phyloP scores from a whole-genome alignment of 2,329 filamentous ascomycete genomes.

The Magnaporthales sp. region DNA sequence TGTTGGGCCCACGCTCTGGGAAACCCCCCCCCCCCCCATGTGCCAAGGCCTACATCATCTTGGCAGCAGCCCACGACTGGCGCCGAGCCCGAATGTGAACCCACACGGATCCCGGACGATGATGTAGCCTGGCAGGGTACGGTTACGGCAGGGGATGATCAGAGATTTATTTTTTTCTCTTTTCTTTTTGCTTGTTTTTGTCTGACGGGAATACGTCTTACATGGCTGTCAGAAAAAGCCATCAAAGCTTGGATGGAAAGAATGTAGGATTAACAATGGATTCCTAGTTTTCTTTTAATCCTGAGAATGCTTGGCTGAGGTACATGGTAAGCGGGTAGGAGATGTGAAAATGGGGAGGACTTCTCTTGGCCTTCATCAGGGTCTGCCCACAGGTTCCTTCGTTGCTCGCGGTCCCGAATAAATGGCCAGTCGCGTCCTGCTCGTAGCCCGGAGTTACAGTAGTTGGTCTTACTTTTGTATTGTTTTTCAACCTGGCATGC shows the following conservation, averaged over 20 bases:
- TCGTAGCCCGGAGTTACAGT: too few species aligned
- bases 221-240: too few species aligned
- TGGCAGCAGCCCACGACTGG: not conserved
- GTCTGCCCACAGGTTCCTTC: not conserved
- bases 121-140: constrained; percentile 5
- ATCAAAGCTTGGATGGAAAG: not conserved
- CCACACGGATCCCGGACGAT: not conserved
- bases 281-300: not conserved
- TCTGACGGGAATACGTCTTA: not conserved
- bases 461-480: too few species aligned
- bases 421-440: not conserved
- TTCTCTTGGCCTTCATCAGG: not conserved
- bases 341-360: too few species aligned
- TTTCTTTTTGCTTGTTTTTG: not conserved
- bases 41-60: not conserved
- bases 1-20: not conserved
- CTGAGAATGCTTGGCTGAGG: not conserved
- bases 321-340: too few species aligned
- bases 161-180: not conserved
- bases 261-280: not conserved
- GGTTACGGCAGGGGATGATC: not conserved
- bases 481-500: too few species aligned
- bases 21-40: not conserved
- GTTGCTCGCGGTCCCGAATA: not conserved
- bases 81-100: not conserved